phyloP scores from a whole-genome alignment of 306 rosid species.

The Medicago ruthenica region DNA sequence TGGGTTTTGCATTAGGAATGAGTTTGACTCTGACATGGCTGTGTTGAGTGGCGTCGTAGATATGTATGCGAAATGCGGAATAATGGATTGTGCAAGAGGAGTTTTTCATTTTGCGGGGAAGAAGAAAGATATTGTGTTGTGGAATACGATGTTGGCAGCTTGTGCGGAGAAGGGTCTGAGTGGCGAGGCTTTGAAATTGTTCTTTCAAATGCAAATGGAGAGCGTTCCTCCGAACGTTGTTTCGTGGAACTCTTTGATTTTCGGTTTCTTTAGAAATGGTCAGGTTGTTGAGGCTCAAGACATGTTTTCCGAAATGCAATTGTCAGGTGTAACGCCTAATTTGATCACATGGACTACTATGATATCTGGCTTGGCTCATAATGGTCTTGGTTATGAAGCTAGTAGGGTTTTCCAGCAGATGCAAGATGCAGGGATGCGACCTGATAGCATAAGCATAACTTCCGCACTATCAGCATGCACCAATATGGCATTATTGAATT shows the following conservation, averaged over 20 bases:
- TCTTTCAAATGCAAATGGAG: constrained; percentile 79
- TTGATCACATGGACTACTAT: constrained; percentile 80
- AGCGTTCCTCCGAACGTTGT: constrained; percentile 68
- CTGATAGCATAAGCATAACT: constrained; percentile 60
- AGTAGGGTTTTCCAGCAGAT: constrained; percentile 56
- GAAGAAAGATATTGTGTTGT: constrained; percentile 67
- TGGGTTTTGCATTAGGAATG: constrained; percentile 68
- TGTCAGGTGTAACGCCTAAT: constrained; percentile 58
- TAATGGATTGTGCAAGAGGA: constrained; percentile 58
- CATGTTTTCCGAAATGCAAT: constrained; percentile 72
- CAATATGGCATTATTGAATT: constrained; percentile 55
- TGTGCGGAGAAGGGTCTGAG: constrained; percentile 73
- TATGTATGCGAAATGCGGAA: constrained; percentile 81
- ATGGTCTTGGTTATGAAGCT: constrained; percentile 63
- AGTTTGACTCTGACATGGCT: constrained; percentile 64
- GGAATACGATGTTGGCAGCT: constrained; percentile 85
- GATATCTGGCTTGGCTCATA: constrained; percentile 72
- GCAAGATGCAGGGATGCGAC: constrained; percentile 69
- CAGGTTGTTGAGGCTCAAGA: constrained; percentile 69
- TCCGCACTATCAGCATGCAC: constrained; percentile 66
- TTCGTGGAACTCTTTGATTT: constrained; percentile 82
- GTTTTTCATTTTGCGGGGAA: constrained; percentile 50
- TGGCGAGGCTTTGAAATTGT: constrained; percentile 80
- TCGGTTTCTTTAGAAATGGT: constrained; percentile 71
- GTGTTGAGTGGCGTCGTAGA: constrained; percentile 64